Evolutionary conservation across 768 basidiomycete species (phyloP), one percentile per base, ranked within the genome.

Genomic region (Vararia minispora): DNA sequence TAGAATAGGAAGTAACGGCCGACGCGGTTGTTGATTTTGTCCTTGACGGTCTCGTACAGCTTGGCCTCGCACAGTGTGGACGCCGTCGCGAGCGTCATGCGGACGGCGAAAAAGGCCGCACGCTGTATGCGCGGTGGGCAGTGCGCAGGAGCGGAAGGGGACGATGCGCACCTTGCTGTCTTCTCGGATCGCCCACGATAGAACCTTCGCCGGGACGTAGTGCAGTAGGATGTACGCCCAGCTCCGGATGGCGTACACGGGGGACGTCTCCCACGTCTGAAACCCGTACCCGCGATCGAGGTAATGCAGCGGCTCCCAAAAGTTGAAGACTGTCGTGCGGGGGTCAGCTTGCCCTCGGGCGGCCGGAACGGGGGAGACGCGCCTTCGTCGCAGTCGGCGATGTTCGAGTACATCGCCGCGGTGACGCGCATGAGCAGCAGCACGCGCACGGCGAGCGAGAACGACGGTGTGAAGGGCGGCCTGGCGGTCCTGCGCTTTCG

Each of bases 321-420:
- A 99, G 61, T 99, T 99, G 71, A 79, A 99, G 10, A 95, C 95
- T 99, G 38, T 7, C 37, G 25, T 36, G 11, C 21, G 9, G 25
- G 20, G 3, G 6, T 10, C 13, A 16, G 35, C 17, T 28, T n/a
- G 23, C n/a, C n/a, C n/a, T n/a, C n/a, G n/a, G n/a, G n/a, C n/a
- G n/a, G n/a, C n/a, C n/a, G n/a, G n/a, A 2, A 17, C 21, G 9
- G 13, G 12, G n/a, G 20, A 17, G 6, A 49, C 61, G 44, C 37
- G 90, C 94, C 91, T 75, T 99, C 95, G 53, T 99, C 95, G 46
- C 95, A 98, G 54, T 98, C 95, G 51, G 79, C 76, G 40, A 94
- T 86, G 48, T 89, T 89, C 10, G 84, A 75, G 55, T 98, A 98
- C 91, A 99, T 97, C 2, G 91, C 95, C 1, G 72, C 79, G 18